A percentile compares a stretch with the other conserved stretches of the same genome.
These are phyloP conservation scores for Buddleja alternifolia DNA, from an alignment of 257 asterid species.

Conservation along the genomic window DNA sequence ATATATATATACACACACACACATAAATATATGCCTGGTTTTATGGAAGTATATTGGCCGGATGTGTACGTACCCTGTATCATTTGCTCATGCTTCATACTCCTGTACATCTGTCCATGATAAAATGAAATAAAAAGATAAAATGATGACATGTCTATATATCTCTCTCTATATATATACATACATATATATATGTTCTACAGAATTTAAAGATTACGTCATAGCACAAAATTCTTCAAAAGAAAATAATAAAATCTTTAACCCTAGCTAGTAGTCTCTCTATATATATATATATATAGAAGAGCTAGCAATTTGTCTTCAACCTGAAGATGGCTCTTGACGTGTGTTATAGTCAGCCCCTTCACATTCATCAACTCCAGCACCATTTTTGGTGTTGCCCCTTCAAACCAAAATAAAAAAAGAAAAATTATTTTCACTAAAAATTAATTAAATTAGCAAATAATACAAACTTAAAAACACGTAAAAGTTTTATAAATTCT, in stretches of 20 bases:
- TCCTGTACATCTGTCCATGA: constrained; percentile 73
- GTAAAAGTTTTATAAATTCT: not conserved
- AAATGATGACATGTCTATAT: not conserved
- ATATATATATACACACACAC: no score
- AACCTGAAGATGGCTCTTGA: constrained; percentile 92
- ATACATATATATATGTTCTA: not conserved
- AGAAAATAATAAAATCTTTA: not conserved
- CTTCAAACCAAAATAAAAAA: constrained; percentile 29
- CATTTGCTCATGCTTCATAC: constrained; percentile 66
- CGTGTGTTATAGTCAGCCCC: constrained; percentile 73
- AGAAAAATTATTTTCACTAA: not conserved
- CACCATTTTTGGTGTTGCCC: constrained; percentile 89
- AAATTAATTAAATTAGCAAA: not conserved
- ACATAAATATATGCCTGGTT: not conserved
- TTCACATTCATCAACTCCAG: constrained; percentile 75
- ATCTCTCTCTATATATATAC: not conserved
- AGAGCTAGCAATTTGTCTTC: constrained; percentile 27
- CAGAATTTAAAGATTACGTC: constrained; percentile 11
- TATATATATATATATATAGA: no score
- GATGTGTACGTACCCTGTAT: constrained; percentile 50
- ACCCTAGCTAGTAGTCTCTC: not conserved
- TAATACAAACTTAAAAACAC: no score
- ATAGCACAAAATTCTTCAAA: not conserved
- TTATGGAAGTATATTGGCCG: not conserved
- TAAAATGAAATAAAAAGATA: constrained; percentile 11